phyloP scores from a whole-genome alignment of 108 stramenopile genomes.

The Conticribra weissflogii region DNA sequence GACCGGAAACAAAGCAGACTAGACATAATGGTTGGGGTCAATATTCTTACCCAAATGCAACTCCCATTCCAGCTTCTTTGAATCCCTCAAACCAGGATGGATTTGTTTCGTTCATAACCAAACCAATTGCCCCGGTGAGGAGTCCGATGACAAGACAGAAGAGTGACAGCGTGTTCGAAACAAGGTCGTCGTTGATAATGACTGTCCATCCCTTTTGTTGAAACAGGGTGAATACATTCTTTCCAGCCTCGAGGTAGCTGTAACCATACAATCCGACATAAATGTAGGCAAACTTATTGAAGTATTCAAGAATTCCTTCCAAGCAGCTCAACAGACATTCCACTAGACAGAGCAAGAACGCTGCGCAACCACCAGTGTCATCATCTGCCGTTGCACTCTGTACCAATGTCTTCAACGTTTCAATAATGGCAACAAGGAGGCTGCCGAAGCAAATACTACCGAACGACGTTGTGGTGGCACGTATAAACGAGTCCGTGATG shows the following conservation, averaged over 20 bases:
- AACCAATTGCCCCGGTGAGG: slow-evolving; percentile 60
- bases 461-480: slow-evolving; percentile 80
- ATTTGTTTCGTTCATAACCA: slow-evolving; percentile 46
- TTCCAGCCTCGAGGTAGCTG: slow-evolving; percentile 76
- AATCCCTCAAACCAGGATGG: slow-evolving; percentile 54
- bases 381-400: slow-evolving; percentile 54
- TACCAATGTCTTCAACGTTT: slow-evolving; percentile 67
- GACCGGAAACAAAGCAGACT: too few species aligned
- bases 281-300: slow-evolving; percentile 84
- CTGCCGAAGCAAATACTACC: slow-evolving; percentile 91
- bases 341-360: slow-evolving; percentile 69
- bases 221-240: slow-evolving; percentile 61
- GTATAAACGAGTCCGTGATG: slow-evolving; percentile 54
- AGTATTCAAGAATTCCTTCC: slow-evolving; percentile 70
- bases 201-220: slow-evolving; percentile 58
- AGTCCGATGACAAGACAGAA: slow-evolving; percentile 60
- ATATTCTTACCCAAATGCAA: slow-evolving; percentile 56
- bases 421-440: slow-evolving; percentile 82
- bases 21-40: too few species aligned
- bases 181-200: slow-evolving; percentile 64
- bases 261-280: slow-evolving; percentile 89
- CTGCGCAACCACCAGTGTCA: slow-evolving; percentile 47
- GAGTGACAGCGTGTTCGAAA: slow-evolving; percentile 51
- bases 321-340: slow-evolving; percentile 72
- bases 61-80: slow-evolving; percentile 25